Evolutionary conservation across 805 yeast genomes (phyloP).

Genomic region (Candida cerambycidarum): DNA sequence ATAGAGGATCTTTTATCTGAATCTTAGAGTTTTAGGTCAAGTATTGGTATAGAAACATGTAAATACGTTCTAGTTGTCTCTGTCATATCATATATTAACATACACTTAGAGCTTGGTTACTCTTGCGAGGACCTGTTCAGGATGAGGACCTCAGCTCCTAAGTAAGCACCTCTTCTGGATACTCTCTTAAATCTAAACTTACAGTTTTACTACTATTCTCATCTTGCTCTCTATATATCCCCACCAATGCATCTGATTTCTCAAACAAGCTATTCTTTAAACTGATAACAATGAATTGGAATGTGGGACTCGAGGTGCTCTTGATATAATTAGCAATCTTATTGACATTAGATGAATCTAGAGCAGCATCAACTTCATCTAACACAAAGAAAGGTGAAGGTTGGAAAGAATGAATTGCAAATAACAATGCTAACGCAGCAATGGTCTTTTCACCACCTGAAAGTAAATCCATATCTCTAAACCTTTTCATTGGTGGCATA

Average conservation of each 20-base stretch:
- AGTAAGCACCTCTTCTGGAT: slow-evolving; percentile 44
- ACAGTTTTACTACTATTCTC: slow-evolving; percentile 72
- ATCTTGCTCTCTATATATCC: slow-evolving; percentile 81
- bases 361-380: slow-evolving; percentile 98
- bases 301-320: slow-evolving; percentile 68
- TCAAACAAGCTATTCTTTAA: slow-evolving; percentile 86
- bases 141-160: too few relatives aligned
- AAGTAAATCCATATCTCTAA: slow-evolving; percentile 85
- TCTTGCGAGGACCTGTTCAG: too few relatives aligned
- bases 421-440: slow-evolving; percentile 90
- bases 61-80: too few relatives aligned
- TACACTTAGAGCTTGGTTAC: too few relatives aligned
- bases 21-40: too few relatives aligned
- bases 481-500: slow-evolving; percentile 94
- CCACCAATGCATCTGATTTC: slow-evolving; percentile 86
- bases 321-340: slow-evolving; percentile 84
- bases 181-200: slow-evolving; percentile 68
- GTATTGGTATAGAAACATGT: too few relatives aligned
- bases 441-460: slow-evolving; percentile 97
- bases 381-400: slow-evolving; percentile 95
- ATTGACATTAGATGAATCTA: slow-evolving; percentile 85
- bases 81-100: too few relatives aligned
- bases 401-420: slow-evolving; percentile 85
- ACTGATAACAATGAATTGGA: slow-evolving; percentile 92
- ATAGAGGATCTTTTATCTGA: slow-evolving; percentile 25